phyloP scores from a whole-genome alignment of 345 rosid species.

The Eucalyptus viminalis region DNA sequence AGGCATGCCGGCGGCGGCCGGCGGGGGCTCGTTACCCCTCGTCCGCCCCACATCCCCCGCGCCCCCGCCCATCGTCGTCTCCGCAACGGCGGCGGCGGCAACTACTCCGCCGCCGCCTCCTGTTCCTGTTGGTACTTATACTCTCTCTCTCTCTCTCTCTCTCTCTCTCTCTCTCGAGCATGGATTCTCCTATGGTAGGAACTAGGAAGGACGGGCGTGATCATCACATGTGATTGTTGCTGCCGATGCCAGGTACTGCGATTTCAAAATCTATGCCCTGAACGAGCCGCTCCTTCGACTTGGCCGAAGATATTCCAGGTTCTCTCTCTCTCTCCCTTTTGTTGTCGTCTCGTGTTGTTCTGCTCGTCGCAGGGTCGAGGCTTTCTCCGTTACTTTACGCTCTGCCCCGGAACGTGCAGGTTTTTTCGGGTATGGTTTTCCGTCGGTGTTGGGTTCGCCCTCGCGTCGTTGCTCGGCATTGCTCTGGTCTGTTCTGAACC shows the following conservation, averaged over 20 bases:
- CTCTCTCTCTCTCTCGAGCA: background rate
- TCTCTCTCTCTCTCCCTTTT: background rate
- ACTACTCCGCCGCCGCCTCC: background rate
- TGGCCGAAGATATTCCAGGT: constrained; percentile 45
- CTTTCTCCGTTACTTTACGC: background rate
- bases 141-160: background rate
- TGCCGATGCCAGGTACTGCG: constrained; percentile 29
- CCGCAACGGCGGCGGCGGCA: background rate
- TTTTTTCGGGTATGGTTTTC: constrained; percentile 54
- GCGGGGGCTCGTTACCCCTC: background rate
- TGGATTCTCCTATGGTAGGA: background rate
- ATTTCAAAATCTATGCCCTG: constrained; percentile 29
- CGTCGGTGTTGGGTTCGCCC: constrained; percentile 62
- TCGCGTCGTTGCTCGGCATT: constrained; percentile 40
- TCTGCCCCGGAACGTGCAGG: background rate
- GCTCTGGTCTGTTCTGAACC: constrained; percentile 10
- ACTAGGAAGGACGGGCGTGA: background rate
- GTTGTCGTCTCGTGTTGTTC: background rate
- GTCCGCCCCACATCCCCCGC: background rate
- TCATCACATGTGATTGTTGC: too few species aligned
- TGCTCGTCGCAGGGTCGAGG: background rate
- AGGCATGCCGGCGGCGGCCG: background rate
- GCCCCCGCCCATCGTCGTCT: background rate
- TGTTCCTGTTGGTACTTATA: background rate
- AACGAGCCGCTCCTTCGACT: constrained; percentile 41